phyloP scores from a whole-genome alignment of 805 yeast genomes.

The Metschnikowia arizonensis region DNA sequence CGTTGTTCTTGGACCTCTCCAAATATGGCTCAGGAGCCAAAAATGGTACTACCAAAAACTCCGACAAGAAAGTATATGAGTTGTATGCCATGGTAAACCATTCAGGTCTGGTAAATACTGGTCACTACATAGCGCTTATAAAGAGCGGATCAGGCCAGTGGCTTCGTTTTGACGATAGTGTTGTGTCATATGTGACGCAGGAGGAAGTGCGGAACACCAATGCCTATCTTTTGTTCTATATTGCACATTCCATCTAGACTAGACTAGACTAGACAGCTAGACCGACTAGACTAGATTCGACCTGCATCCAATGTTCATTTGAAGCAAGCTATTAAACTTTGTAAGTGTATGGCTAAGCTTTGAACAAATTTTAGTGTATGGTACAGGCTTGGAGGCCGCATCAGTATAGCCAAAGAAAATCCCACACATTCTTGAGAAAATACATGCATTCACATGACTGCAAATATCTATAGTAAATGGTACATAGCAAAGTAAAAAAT shows the following conservation, averaged over 20 bases:
- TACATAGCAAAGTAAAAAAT: no score
- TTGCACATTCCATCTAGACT: slow-evolving; percentile 41
- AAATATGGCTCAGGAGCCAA: slow-evolving; percentile 42
- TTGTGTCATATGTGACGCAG: slow-evolving; percentile 60
- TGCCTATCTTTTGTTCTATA: slow-evolving; percentile 78
- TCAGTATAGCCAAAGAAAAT: no score
- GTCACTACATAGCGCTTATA: slow-evolving; percentile 83
- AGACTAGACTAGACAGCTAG: no score
- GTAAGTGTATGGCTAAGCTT: no score
- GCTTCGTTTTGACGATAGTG: slow-evolving; percentile 90
- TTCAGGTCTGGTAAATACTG: slow-evolving; percentile 90
- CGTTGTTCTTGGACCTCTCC: slow-evolving; percentile 67
- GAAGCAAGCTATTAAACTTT: no score
- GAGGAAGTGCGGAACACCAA: slow-evolving; percentile 64
- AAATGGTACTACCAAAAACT: background rate
- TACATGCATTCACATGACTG: no score
- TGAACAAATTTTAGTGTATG: no score
- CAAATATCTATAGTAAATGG: no score
- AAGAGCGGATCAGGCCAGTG: slow-evolving; percentile 73
- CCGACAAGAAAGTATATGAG: slow-evolving; percentile 55
- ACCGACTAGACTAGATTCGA: no score
- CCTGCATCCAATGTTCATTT: no score
- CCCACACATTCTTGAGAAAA: no score
- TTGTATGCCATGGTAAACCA: slow-evolving; percentile 85
- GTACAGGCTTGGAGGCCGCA: no score